Percentiles rank a stretch among this genome's conserved stretches.
Conservation (phyloP, 805 yeast genomes). For the Candida krabiensis region DNA sequence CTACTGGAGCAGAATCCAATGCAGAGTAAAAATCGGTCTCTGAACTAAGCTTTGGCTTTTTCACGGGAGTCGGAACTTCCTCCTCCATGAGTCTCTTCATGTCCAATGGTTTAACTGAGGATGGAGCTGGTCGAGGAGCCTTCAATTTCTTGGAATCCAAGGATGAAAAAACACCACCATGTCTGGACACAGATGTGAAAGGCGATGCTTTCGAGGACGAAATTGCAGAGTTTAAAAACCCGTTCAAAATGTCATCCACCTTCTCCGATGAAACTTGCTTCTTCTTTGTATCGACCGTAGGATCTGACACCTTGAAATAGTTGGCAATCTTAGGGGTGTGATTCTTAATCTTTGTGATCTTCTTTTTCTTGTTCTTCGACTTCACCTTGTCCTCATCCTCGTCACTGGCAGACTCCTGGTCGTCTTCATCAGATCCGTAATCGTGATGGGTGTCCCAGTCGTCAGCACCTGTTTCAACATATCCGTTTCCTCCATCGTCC, state of each 20-base stretch:
- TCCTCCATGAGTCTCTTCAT: slow-evolving; percentile 21
- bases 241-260: slow-evolving; percentile 71
- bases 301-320: slow-evolving; percentile 45
- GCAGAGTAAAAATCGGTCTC: slow-evolving; percentile 27
- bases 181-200: slow-evolving; percentile 17
- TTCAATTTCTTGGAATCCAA: slow-evolving; percentile 20
- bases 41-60: slow-evolving; percentile 24
- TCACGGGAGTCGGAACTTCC: slow-evolving; percentile 18
- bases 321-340: slow-evolving; percentile 38
- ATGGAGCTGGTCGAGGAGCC: slow-evolving; percentile 33
- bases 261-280: slow-evolving; percentile 44
- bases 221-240: slow-evolving; percentile 38
- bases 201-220: slow-evolving; percentile 21
- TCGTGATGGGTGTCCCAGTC: slow-evolving; percentile 72
- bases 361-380: slow-evolving; percentile 29
- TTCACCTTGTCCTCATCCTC: slow-evolving; percentile 26
- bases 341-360: slow-evolving; percentile 36
- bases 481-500: slow-evolving; percentile 92
- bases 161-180: slow-evolving; percentile 30
- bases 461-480: slow-evolving; percentile 89
- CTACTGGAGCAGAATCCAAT: slow-evolving; percentile 12
- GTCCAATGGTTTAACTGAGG: slow-evolving; percentile 24
- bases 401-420: slow-evolving; percentile 29
- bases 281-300: slow-evolving; percentile 26
- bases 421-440: slow-evolving; percentile 59